A percentile compares a stretch with the other conserved stretches of the same genome.
Evolutionary conservation across 1,139 yeast genomes (phyloP).

Genomic region (Saccharomyces hybrid): DNA sequence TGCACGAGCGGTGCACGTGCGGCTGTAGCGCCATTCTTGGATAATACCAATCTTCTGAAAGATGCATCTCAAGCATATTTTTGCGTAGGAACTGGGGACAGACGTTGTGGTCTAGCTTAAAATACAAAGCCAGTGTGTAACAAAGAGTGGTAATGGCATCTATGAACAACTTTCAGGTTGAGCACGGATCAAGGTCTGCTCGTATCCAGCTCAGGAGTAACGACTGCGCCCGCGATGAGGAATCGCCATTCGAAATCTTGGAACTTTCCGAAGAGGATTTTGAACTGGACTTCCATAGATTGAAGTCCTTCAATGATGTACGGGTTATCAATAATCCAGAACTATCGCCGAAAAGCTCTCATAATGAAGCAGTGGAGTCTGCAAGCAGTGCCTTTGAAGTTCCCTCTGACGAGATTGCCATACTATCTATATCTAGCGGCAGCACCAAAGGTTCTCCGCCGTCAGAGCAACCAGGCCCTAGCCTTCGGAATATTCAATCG

Average conservation of each 20-base stretch:
- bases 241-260: not conserved
- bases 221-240: not conserved
- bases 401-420: slow-evolving; percentile 3
- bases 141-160: not conserved
- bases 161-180: not conserved
- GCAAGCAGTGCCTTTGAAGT: not conserved
- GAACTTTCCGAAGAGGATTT: not conserved
- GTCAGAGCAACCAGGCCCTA: not conserved
- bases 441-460: not conserved
- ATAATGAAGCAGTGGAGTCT: not conserved
- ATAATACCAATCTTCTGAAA: not conserved
- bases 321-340: slow-evolving; percentile 5
- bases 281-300: slow-evolving; percentile 2
- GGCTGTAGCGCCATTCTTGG: not conserved
- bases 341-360: not conserved
- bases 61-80: not conserved
- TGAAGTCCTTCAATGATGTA: not conserved
- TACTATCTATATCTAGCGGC: slow-evolving; percentile 3
- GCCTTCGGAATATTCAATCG: not conserved
- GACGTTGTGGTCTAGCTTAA: not conserved
- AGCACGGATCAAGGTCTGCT: not conserved
- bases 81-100: not conserved
- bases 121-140: not conserved
- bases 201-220: not conserved
- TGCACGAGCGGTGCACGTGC: not conserved